Evolutionary conservation across 441 rosid genomes (phyloP), one percentile per base, ranked within the genome.

Genomic region (Gossypium aridum): DNA sequence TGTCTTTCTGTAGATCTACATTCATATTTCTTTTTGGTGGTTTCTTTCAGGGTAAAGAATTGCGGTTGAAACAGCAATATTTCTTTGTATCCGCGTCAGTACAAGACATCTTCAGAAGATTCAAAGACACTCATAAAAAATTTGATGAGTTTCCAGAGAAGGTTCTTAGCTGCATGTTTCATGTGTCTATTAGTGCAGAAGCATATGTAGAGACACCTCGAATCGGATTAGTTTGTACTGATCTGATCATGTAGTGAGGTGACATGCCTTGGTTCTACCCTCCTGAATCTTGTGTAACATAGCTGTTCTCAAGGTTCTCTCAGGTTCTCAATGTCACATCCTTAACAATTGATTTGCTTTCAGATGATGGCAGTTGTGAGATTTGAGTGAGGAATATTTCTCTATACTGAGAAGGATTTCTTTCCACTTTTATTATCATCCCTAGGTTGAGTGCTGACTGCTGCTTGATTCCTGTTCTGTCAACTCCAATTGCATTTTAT

Each of bases 61-160:
- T 88, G 64, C 87, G 91, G 54, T 45, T 88, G 80, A 86, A 86
- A 72, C 91, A 88, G 75, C 88, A 88, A 51, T 88, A 86, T 66
- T 86, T 86, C 76, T 86, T 84, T 70, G 85, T 82, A 62, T 84
- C 89, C 0, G 89, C 91, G 20, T 86, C 91, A 37, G 60, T 88
- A 71, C 88, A 84, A 81, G 91, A 88, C 78, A 81, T 88, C 75
- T 78, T 88, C 51, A 81, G 90, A 64, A 77, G 90, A 81, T 87
- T 81, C 82, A 87, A 84, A 76, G 87, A 85, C 64, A 12, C 79
- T 71, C 88, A 85, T 61, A 73, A 61, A 75, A 82, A 74, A 82
- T 83, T 85, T 69, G 84, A 85, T 49, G 83, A 80, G 68, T 83
- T 87, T 64, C 85, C 84, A 26, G 83, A 84, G 61, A 86, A 86